These are phyloP conservation scores for Russula sp. DNA, from an alignment of 768 basidiomycete genomes.

Conservation along the genomic window DNA sequence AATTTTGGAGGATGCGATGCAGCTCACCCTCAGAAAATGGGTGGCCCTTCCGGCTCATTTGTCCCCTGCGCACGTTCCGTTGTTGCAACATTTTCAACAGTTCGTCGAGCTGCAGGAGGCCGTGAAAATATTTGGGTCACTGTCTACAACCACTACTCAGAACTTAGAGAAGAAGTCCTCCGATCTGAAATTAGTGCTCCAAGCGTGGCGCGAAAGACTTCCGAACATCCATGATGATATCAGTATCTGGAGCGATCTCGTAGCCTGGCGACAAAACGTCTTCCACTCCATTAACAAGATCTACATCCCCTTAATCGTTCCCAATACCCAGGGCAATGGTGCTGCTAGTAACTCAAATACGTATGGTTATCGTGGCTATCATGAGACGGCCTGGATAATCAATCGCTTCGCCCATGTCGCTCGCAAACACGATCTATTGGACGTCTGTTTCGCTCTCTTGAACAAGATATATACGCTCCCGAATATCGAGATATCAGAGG, in stretches of 20 bases:
- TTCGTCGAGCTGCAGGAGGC: conserved; percentile 97
- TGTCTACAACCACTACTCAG: conserved; percentile 75
- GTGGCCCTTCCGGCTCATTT: conserved; percentile 77
- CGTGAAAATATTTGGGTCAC: conserved; percentile 85
- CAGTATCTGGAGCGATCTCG: conserved; percentile 97
- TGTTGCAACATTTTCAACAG: conserved; percentile 97
- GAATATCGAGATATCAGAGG: conserved; percentile 99
- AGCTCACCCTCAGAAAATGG: conserved; percentile 95
- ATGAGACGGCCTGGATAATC: conserved; percentile 99
- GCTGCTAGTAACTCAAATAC: conserved; percentile 60
- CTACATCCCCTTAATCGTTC: conserved; percentile 81
- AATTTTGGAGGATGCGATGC: conserved; percentile 92
- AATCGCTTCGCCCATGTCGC: conserved; percentile 99
- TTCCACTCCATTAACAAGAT: conserved; percentile 95
- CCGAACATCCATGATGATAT: conserved; percentile 97
- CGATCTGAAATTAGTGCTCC: conserved; percentile 92
- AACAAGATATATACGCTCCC: conserved; percentile 98
- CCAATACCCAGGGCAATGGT: conserved; percentile 41
- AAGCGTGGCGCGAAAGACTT: conserved; percentile 94
- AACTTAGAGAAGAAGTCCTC: conserved; percentile 94
- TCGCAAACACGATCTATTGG: conserved; percentile 90
- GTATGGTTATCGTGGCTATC: conserved; percentile 91
- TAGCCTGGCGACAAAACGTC: conserved; percentile 98
- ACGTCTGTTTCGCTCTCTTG: conserved; percentile 90
- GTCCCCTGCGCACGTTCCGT: conserved; percentile 87